These are phyloP conservation scores for Ganoderma lingzhi DNA, from an alignment of 1,284 basidiomycete species.

Conservation along the genomic window DNA sequence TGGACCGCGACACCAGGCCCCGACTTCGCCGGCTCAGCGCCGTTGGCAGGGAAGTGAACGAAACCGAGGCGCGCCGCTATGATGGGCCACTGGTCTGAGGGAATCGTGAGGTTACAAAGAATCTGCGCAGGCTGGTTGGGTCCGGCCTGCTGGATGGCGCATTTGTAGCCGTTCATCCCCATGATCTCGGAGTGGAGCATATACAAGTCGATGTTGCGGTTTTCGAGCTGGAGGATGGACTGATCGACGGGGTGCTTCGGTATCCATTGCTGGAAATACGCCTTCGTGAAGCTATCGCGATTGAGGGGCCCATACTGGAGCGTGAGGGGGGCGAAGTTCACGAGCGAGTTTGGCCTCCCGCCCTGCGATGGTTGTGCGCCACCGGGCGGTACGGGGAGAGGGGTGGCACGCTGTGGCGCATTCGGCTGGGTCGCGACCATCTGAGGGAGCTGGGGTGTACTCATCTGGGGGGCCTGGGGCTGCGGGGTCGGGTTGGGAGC, in stretches of 20 bases:
- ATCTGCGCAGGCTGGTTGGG: background rate
- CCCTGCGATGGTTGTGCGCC: constrained; percentile 22
- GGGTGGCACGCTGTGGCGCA: constrained; percentile 27
- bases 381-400: constrained; percentile 27
- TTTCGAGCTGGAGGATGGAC: constrained; percentile 55
- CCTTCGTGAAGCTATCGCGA: constrained; percentile 55
- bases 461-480: constrained; percentile 24
- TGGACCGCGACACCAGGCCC: constrained; percentile 67
- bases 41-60: constrained; percentile 63
- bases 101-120: background rate
- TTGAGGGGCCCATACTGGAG: constrained; percentile 36
- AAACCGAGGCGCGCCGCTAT: constrained; percentile 73
- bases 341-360: constrained; percentile 20
- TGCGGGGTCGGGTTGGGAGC: constrained; percentile 24
- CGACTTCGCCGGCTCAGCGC: constrained; percentile 61
- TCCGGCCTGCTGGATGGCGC: background rate
- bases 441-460: constrained; percentile 32
- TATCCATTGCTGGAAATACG: constrained; percentile 61
- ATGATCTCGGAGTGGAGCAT: constrained; percentile 64
- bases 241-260: constrained; percentile 50
- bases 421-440: constrained; percentile 24
- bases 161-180: constrained; percentile 41
- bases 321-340: constrained; percentile 6
- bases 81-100: constrained; percentile 65
- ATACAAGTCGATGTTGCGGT: constrained; percentile 62